Evolutionary conservation across 495 filamentous ascomycete species (phyloP), one percentile per base, ranked within the genome.

Genomic region (Penicillium ochrochloron): DNA sequence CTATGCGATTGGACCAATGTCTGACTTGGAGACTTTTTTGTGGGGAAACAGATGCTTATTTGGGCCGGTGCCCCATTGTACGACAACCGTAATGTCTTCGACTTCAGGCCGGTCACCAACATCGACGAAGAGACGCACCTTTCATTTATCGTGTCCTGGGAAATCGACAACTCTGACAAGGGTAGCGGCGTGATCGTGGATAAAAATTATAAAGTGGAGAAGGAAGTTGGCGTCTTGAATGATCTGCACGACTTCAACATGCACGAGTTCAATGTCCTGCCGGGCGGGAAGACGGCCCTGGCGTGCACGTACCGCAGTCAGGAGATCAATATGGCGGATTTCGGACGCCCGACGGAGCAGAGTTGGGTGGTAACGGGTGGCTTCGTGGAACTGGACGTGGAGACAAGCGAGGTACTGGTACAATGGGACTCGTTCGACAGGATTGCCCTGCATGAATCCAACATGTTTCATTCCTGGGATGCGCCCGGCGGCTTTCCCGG

Each of bases 231-330:
- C 11, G 73, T 78, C 3, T 68, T 77, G n/a, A 75, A 75, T 52
- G 73, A 80, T 48, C 57, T 83, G 1, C 63, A 69, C 31, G 72
- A 75, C 31, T 80, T 82, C 63, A 82, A 81, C 62, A 82, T 82
- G 68, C 83, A 85, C 70, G 83, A 85, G 53, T 83, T 83, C 63
- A 80, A 78, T 41, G 70, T 81, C 57, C 57, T 80, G 59, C 66
- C 71, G 21, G 77, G 76, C n/a, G 77, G 77, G 35, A 76, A 77
- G 57, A 70, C 74, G 0, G 77, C 73, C 1, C 59, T 86, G 44
- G 80, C 84, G 23, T 82, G 80, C 57, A 75, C 81, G n/a, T 86
- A 87, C 66, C 76, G 77, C 53, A 70, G 71, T 9, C 71, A 79
- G 33, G 67, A 69, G 17, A 63, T 78, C 21, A 76, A 82, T 59